Percentiles rank a stretch among this genome's conserved stretches.
Conservation (phyloP, 2,329 filamentous ascomycete species). For the Aspergillus terreus region DNA sequence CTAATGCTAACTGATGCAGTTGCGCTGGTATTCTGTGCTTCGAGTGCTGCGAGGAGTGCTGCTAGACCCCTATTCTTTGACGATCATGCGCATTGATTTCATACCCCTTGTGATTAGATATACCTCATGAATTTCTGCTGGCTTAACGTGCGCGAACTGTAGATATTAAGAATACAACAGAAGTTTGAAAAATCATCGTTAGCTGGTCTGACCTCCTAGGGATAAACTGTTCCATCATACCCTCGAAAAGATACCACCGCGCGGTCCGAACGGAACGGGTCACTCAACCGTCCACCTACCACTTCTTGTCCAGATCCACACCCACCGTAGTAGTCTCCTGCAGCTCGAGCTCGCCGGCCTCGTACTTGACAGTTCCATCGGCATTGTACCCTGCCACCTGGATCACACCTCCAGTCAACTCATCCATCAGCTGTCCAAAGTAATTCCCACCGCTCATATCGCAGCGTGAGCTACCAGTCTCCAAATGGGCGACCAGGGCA, state of each 20-base stretch:
- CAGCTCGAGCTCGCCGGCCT: constrained; percentile 17
- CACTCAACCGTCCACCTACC: background rate
- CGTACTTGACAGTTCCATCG: constrained; percentile 34
- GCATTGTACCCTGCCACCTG: constrained; percentile 27
- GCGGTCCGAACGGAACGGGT: background rate
- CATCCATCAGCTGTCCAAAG: constrained; percentile 34
- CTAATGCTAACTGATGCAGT: constrained; percentile 6
- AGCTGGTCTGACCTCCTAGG: too few species aligned
- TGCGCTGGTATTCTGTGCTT: constrained; percentile 26
- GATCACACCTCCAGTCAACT: constrained; percentile 37
- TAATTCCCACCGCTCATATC: constrained; percentile 24
- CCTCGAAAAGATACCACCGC: too few species aligned
- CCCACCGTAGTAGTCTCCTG: constrained; percentile 11
- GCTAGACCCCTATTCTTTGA: constrained; percentile 13
- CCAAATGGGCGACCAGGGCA: constrained; percentile 40
- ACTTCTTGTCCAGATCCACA: background rate
- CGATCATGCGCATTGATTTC: background rate
- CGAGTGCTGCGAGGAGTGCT: constrained; percentile 26
- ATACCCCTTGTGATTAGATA: too few species aligned
- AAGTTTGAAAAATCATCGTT: too few species aligned
- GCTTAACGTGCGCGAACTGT: too few species aligned
- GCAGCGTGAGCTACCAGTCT: constrained; percentile 35
- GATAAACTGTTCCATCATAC: too few species aligned
- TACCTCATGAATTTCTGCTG: too few species aligned
- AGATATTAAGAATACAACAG: too few species aligned